phyloP scores from a whole-genome alignment of 805 yeast species.

The Saccharomyces paradoxus region DNA sequence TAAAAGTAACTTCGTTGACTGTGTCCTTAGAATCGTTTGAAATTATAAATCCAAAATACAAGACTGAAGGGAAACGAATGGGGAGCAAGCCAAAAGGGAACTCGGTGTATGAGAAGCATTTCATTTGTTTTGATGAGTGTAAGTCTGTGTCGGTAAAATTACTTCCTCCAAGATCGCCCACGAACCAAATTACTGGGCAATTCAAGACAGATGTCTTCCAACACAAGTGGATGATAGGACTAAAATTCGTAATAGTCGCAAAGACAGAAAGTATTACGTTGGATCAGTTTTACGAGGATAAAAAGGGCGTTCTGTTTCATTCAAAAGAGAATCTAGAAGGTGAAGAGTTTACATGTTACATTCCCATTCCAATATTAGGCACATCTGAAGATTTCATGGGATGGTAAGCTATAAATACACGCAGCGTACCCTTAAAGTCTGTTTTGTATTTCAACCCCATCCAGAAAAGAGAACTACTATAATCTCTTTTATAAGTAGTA shows the following conservation, averaged over 20 bases:
- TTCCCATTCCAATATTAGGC: slow-evolving; percentile 41
- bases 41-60: slow-evolving; percentile 27
- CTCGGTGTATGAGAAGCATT: slow-evolving; percentile 26
- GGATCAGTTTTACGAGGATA: slow-evolving; percentile 30
- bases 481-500: neutral
- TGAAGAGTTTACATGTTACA: slow-evolving; percentile 35
- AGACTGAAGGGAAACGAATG: slow-evolving; percentile 9
- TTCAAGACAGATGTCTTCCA: slow-evolving; percentile 36
- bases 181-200: slow-evolving; percentile 31
- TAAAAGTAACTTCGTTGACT: slow-evolving; percentile 35
- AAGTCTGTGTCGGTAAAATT: slow-evolving; percentile 24
- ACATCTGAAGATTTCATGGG: slow-evolving; percentile 43
- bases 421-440: neutral
- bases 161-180: slow-evolving; percentile 29
- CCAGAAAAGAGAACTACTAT: neutral
- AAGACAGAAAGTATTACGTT: slow-evolving; percentile 12
- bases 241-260: slow-evolving; percentile 32
- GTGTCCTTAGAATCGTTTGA: slow-evolving; percentile 32
- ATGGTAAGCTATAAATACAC: slow-evolving; percentile 20
- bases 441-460: neutral
- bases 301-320: slow-evolving; percentile 29
- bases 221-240: slow-evolving; percentile 31
- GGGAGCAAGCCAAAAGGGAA: slow-evolving; percentile 13
- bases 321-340: slow-evolving; percentile 34
- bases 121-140: slow-evolving; percentile 26